Evolutionary conservation across 2,329 filamentous ascomycete species (phyloP).

Genomic region (Paracamarosporium sp.): DNA sequence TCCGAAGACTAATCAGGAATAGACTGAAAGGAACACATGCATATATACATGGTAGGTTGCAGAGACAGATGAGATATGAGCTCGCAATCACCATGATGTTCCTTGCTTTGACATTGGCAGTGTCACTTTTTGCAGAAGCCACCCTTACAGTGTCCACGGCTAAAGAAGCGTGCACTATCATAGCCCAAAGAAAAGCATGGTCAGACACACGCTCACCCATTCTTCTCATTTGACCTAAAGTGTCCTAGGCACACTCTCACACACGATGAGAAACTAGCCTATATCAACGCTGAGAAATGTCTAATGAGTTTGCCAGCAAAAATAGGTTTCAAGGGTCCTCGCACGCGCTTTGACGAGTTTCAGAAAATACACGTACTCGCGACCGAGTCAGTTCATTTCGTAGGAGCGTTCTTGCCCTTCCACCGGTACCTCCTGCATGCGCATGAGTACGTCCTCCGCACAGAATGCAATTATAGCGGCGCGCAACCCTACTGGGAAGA

Average conservation of each 20-base stretch:
- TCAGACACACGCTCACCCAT: neutral
- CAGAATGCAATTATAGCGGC: constrained; percentile 41
- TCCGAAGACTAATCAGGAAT: neutral
- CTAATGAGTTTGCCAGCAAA: constrained; percentile 7
- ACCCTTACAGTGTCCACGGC: neutral
- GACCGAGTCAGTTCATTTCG: neutral
- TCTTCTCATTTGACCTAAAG: neutral
- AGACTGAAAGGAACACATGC: neutral
- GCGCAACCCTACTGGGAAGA: constrained; percentile 39
- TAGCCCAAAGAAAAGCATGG: constrained; percentile 5
- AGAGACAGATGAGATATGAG: neutral
- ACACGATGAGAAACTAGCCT: constrained; percentile 6
- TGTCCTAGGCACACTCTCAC: constrained; percentile 5
- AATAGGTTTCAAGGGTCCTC: neutral
- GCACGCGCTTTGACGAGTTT: constrained; percentile 9
- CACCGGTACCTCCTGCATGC: constrained; percentile 42
- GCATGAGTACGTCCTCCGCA: constrained; percentile 38
- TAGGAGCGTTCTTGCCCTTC: constrained; percentile 44
- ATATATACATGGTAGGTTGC: neutral
- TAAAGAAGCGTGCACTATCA: neutral
- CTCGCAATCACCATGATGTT: neutral
- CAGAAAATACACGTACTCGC: neutral
- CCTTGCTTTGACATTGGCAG: neutral
- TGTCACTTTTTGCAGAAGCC: neutral
- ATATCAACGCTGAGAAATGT: constrained; percentile 12